Conservation (phyloP, 192 early-diverging fungal genomes). For the Backusella psychrophila region DNA sequence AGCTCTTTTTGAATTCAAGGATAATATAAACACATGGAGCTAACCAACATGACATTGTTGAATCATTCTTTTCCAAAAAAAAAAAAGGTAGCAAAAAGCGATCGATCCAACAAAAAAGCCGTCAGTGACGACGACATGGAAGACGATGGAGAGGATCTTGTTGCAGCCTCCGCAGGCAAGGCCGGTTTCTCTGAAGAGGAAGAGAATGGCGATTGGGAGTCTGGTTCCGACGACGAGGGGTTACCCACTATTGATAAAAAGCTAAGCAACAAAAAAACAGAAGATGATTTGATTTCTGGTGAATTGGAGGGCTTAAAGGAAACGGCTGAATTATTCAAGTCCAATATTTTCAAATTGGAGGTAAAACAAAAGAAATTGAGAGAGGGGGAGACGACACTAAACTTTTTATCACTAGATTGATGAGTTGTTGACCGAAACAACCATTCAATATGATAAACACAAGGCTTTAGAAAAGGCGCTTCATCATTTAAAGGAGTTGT, state of each 20-base stretch:
- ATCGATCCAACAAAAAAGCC: not conserved
- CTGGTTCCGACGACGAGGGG: conserved; percentile 30
- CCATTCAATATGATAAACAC: conserved; percentile 56
- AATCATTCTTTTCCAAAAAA: not conserved
- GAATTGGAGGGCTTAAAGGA: conserved; percentile 87
- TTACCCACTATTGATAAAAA: conserved; percentile 44
- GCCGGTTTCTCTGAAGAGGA: conserved; percentile 28
- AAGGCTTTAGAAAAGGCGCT: conserved; percentile 63
- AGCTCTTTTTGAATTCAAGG: not conserved
- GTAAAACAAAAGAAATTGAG: conserved; percentile 9
- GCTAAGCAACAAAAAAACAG: conserved; percentile 18
- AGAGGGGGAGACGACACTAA: not conserved
- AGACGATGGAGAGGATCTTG: conserved; percentile 30
- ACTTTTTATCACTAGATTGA: conserved; percentile 46
- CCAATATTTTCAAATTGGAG: conserved; percentile 91
- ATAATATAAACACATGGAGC: not conserved
- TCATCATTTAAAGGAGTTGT: conserved; percentile 63
- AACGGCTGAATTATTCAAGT: conserved; percentile 79
- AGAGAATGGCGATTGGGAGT: conserved; percentile 42
- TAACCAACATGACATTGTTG: not conserved
- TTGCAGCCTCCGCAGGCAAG: conserved; percentile 17
- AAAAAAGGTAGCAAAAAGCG: not conserved
- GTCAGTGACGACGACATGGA: conserved; percentile 4
- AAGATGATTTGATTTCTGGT: conserved; percentile 46
- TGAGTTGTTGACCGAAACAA: conserved; percentile 70